Evolutionary conservation across 139 green algal species (phyloP).

Genomic region (Deuterostichococcus epilithicus): DNA sequence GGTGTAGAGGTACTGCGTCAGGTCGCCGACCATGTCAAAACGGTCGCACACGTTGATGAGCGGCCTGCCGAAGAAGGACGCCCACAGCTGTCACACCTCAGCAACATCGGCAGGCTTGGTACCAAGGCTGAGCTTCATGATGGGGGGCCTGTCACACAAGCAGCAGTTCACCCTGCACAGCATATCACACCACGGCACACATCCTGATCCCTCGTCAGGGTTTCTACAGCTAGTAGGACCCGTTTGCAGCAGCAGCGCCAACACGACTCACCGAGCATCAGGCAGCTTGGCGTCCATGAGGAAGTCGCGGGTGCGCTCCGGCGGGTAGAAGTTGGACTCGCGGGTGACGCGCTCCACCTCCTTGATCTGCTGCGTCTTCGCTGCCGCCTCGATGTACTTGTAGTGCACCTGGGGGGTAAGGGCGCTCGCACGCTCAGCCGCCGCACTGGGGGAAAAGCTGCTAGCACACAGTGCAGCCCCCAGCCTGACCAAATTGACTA

Average conservation of each 20-base stretch:
- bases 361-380: slow-evolving; percentile 80
- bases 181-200: neutral
- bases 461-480: no score
- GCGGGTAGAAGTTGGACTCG: slow-evolving; percentile 85
- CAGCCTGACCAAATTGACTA: no score
- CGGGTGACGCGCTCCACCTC: slow-evolving; percentile 97
- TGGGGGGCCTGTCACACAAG: neutral
- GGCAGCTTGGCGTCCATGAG: slow-evolving; percentile 99
- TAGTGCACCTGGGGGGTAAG: slow-evolving; percentile 50
- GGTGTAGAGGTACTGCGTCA: slow-evolving; percentile 91
- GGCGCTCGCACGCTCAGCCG: no score
- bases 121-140: no score
- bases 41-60: slow-evolving; percentile 99
- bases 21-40: slow-evolving; percentile 91
- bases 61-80: slow-evolving; percentile 39
- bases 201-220: neutral
- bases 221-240: no score
- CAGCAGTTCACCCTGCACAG: neutral
- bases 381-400: slow-evolving; percentile 99
- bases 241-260: neutral
- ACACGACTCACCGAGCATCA: slow-evolving; percentile 63
- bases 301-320: slow-evolving; percentile 90
- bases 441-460: no score
- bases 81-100: neutral
- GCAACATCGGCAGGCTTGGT: neutral